Evolutionary conservation across 2,329 filamentous ascomycete species (phyloP), one percentile per base, ranked within the genome.

Genomic region (Purpureocillium takamizusanense): DNA sequence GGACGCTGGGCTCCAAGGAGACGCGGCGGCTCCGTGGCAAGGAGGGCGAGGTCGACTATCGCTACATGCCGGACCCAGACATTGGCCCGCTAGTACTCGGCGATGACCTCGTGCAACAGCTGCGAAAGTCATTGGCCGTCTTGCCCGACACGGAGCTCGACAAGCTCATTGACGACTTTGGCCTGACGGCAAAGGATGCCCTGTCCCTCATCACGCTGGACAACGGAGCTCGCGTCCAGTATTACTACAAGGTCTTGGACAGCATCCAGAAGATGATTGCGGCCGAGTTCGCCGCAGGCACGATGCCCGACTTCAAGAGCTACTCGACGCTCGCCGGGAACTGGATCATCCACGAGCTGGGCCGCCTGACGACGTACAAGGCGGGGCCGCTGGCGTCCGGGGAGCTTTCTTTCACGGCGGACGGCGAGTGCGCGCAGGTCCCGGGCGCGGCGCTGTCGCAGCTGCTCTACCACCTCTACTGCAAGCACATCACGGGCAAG

Each of bases 1-100:
- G 89, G 88, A 84, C 86, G 1, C 73, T 95, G 17, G 88, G 88
- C 3, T 82, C 79, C 45, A 87, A 78, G 4, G 82, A 88, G 56
- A 97, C 92, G 4, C 79, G 78, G 42, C 75, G 83, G 31, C 66
- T 98, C 32, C 76, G 92, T 51, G 87, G 87, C 18, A 98, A 98
- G 59, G 92, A 97, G 59, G 92, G 92, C 35, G 90, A 95, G 55
- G 88, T 97, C 6, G 92, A 98, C 60, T 98, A 98, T 60, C 75
- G 92, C 31, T 98, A 98, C 56, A 97, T 98, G 90, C 90, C 92
- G 0, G 92, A 98, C 57, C 86, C 92, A 5, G 92, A 98, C 55
- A 70, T 98, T 12, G 74, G 77, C 0, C 87, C 92, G 2, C 69
- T 98, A 2, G 56, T 88, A 3, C 83, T 98, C 43, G 80, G 79